A percentile compares a stretch with the other conserved stretches of the same genome.
Conservation (phyloP, 1,284 basidiomycete genomes). For the Heterobasidion irregulare region DNA sequence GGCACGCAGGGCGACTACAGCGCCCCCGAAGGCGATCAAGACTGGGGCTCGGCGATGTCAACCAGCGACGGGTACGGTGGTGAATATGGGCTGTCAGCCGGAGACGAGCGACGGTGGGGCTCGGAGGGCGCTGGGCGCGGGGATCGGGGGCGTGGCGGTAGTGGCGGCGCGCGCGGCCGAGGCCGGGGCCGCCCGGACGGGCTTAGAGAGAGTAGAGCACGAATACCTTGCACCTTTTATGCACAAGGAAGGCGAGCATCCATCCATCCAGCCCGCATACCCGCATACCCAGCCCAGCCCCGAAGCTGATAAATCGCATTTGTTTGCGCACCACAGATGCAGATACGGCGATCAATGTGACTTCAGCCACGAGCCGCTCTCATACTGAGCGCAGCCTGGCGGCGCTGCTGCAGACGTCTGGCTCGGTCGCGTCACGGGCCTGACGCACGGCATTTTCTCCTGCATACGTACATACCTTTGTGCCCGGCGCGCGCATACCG, state of each 20-base stretch:
- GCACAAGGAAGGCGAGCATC: conserved; percentile 80
- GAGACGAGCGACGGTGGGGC: conserved; percentile 27
- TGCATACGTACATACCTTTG: background rate
- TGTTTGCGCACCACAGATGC: conserved; percentile 48
- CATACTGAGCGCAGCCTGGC: background rate
- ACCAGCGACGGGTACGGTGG: conserved; percentile 20
- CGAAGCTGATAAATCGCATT: conserved; percentile 38
- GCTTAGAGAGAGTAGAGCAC: conserved; percentile 63
- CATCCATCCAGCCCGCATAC: conserved; percentile 6
- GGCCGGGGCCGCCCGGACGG: conserved; percentile 38
- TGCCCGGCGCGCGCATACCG: background rate
- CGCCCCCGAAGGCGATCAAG: background rate
- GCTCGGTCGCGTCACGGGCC: background rate
- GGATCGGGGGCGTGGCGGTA: conserved; percentile 34
- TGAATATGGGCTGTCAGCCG: conserved; percentile 15
- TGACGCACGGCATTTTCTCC: background rate
- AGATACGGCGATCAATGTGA: conserved; percentile 80
- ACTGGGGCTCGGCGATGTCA: conserved; percentile 3
- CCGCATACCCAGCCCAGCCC: conserved; percentile 24
- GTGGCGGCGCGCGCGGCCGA: conserved; percentile 18
- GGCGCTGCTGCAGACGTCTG: background rate
- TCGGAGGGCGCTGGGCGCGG: conserved; percentile 27
- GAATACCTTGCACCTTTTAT: conserved; percentile 82
- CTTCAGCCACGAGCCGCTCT: conserved; percentile 54
- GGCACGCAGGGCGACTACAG: background rate